A percentile compares a stretch with the other conserved stretches of the same genome.
phyloP scores from a whole-genome alignment of 1,139 yeast genomes.

The Saccharomyces hybrid region DNA sequence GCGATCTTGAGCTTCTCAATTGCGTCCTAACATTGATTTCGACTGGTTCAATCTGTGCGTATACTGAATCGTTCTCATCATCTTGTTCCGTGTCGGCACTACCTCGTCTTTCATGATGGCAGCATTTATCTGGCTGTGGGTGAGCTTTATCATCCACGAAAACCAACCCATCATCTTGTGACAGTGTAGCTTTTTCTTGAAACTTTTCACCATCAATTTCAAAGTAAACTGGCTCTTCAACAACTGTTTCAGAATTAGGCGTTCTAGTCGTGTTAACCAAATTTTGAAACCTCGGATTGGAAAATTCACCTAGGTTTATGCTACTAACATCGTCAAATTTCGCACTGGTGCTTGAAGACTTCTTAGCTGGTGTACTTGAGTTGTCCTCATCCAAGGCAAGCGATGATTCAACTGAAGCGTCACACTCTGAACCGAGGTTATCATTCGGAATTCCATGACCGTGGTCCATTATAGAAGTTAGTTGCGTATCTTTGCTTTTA shows the following conservation, averaged over 20 bases:
- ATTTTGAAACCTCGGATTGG: not conserved
- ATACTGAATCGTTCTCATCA: not conserved
- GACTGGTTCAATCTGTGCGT: conserved; percentile 5
- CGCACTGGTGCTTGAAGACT: not conserved
- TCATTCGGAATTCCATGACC: not conserved
- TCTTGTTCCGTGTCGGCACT: not conserved
- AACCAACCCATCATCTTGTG: conserved; percentile 14
- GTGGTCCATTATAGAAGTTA: not conserved
- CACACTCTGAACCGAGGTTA: not conserved
- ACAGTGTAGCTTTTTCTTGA: conserved; percentile 14
- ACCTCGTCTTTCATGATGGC: not conserved
- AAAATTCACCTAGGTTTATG: not conserved
- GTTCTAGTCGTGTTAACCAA: not conserved
- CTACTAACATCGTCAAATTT: not conserved
- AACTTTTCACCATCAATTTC: conserved; percentile 20
- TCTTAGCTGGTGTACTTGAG: not conserved
- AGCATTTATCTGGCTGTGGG: not conserved
- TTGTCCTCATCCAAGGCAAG: not conserved
- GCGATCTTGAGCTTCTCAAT: not conserved
- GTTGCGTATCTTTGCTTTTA: not conserved
- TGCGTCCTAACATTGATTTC: conserved; percentile 13
- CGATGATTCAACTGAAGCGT: not conserved
- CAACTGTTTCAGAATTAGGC: not conserved
- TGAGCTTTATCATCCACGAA: conserved; percentile 8
- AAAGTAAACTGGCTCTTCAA: conserved; percentile 3